These are phyloP conservation scores for Erythrobasidium hasegawianum DNA, from an alignment of 1,284 basidiomycete genomes.

Conservation along the genomic window DNA sequence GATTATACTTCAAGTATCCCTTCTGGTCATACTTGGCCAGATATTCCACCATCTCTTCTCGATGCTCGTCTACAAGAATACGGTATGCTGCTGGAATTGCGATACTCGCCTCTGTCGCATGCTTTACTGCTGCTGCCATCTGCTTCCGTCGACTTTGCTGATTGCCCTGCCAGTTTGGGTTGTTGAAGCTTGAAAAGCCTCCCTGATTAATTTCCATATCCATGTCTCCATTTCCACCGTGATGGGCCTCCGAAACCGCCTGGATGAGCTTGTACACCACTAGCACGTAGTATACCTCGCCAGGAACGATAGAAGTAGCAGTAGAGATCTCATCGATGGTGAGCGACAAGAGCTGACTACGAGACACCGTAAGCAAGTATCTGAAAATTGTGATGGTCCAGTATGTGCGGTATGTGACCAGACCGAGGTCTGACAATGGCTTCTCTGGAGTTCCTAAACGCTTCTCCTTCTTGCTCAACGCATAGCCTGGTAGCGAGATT, in stretches of 20 bases:
- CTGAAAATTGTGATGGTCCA: slow-evolving; percentile 88
- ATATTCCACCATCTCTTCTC: slow-evolving; percentile 63
- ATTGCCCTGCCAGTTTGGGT: slow-evolving; percentile 25
- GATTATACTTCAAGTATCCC: slow-evolving; percentile 71
- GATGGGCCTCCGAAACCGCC: slow-evolving; percentile 46
- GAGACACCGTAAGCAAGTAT: slow-evolving; percentile 7
- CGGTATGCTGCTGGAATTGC: slow-evolving; percentile 69
- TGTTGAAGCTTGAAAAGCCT: background rate
- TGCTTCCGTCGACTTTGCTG: slow-evolving; percentile 27
- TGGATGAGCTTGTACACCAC: slow-evolving; percentile 72
- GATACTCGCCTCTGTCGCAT: slow-evolving; percentile 2
- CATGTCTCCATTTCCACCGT: slow-evolving; percentile 4
- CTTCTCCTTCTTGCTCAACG: slow-evolving; percentile 90
- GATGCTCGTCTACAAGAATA: slow-evolving; percentile 63
- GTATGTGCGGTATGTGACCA: slow-evolving; percentile 88
- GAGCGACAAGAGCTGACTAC: background rate
- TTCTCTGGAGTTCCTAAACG: slow-evolving; percentile 85
- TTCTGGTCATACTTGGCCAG: slow-evolving; percentile 71
- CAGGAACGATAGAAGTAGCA: slow-evolving; percentile 83
- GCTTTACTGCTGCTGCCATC: background rate
- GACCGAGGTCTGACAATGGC: slow-evolving; percentile 82
- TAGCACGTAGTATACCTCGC: slow-evolving; percentile 81
- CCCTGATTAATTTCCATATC: background rate
- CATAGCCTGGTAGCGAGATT: slow-evolving; percentile 64
- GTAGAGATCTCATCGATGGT: slow-evolving; percentile 68